These are phyloP conservation scores for Saccharomycopsis hybrid DNA, from an alignment of 1,139 yeast genomes.

Conservation along the genomic window DNA sequence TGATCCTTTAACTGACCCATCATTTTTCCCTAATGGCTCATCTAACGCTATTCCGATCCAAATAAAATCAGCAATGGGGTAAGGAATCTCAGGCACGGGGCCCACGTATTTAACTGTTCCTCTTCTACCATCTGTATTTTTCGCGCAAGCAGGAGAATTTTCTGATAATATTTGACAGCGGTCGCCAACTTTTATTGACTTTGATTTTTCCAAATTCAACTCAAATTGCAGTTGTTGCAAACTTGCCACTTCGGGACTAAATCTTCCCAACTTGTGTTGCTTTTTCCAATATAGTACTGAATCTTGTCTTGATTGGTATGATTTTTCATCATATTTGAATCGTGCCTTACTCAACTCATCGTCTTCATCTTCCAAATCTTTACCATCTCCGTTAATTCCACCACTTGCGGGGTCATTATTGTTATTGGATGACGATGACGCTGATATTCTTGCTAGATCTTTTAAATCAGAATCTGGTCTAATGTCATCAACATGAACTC, in stretches of 20 bases:
- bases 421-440: too few relatives aligned
- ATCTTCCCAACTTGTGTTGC: constrained; percentile 61
- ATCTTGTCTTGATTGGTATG: constrained; percentile 53
- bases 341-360: constrained; percentile 28
- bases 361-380: too few relatives aligned
- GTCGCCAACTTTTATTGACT: constrained; percentile 31
- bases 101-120: constrained; percentile 72
- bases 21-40: constrained; percentile 63
- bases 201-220: constrained; percentile 27
- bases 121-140: constrained; percentile 45
- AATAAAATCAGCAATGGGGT: constrained; percentile 24
- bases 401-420: background rate
- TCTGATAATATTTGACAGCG: constrained; percentile 24
- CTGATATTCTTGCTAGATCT: constrained; percentile 28
- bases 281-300: constrained; percentile 77
- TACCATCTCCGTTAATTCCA: constrained; percentile 24
- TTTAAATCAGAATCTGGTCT: constrained; percentile 45
- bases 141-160: constrained; percentile 37
- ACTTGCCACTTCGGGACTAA: constrained; percentile 45
- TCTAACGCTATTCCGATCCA: constrained; percentile 83
- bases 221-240: constrained; percentile 29
- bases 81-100: constrained; percentile 50
- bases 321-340: constrained; percentile 58
- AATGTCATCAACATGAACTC: constrained; percentile 50
- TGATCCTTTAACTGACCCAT: constrained; percentile 54